Conservation (phyloP, 208 protist genomes). For the Wallacemonas sp. region DNA sequence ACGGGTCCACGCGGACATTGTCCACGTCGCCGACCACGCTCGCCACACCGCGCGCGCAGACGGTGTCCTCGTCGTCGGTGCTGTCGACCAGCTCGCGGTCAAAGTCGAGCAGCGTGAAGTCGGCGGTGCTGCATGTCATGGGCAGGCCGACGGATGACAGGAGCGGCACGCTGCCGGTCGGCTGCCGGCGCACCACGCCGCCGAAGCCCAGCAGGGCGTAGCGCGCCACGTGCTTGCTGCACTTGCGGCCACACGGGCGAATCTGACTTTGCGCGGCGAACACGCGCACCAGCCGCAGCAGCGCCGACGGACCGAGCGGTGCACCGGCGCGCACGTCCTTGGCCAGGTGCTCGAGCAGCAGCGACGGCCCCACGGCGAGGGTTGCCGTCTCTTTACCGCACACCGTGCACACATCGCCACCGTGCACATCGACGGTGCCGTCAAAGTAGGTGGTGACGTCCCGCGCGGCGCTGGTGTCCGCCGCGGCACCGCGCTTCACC, state of each 20-base stretch:
- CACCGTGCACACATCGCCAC: conserved; percentile 37
- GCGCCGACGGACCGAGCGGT: conserved; percentile 29
- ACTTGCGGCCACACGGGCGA: conserved; percentile 59
- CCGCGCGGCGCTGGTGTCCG: not conserved
- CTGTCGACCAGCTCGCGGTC: conserved; percentile 39
- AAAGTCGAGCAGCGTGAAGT: conserved; percentile 72
- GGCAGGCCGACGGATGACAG: conserved; percentile 24
- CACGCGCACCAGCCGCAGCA: conserved; percentile 50
- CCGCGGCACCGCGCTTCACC: conserved; percentile 27
- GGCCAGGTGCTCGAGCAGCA: conserved; percentile 52
- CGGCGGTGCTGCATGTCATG: conserved; percentile 21
- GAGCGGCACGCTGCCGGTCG: conserved; percentile 34
- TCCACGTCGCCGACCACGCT: conserved; percentile 80
- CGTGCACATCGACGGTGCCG: conserved; percentile 9
- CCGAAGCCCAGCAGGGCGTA: conserved; percentile 77
- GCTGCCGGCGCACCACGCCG: conserved; percentile 48
- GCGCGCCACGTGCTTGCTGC: conserved; percentile 63
- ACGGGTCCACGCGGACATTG: conserved; percentile 78
- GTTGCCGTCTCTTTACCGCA: conserved; percentile 41
- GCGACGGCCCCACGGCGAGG: conserved; percentile 39
- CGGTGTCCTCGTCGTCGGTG: conserved; percentile 62
- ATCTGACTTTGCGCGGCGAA: conserved; percentile 39
- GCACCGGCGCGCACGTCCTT: conserved; percentile 39
- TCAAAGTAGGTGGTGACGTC: conserved; percentile 31
- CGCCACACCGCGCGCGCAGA: conserved; percentile 77